Evolutionary conservation across 1,284 basidiomycete species (phyloP).

Genomic region (Malassezia vespertilionis): DNA sequence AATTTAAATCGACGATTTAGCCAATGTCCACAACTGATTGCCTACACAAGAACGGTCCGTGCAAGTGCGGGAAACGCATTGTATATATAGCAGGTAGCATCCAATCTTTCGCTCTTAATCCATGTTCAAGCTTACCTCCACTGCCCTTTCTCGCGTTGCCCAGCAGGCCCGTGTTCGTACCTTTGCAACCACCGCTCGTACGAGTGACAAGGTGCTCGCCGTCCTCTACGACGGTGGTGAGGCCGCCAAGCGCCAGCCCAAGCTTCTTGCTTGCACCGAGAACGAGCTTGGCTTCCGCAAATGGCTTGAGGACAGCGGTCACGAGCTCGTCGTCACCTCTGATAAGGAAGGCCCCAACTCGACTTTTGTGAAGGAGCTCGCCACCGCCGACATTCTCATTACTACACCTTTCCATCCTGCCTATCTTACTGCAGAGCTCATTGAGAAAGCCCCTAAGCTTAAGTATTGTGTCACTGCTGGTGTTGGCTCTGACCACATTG

Average conservation of each 20-base stretch:
- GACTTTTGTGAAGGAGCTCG: conserved; percentile 75
- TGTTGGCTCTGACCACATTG: conserved; percentile 77
- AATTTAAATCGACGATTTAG: too few relatives aligned
- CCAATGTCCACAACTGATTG: too few relatives aligned
- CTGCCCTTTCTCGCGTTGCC: too few relatives aligned
- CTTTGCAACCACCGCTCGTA: background rate
- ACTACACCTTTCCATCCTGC: conserved; percentile 76
- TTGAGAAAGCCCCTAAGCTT: conserved; percentile 73
- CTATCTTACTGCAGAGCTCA: conserved; percentile 70
- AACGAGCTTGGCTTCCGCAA: conserved; percentile 54
- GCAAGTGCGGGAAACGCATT: too few relatives aligned
- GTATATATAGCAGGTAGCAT: too few relatives aligned
- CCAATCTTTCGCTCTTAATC: too few relatives aligned
- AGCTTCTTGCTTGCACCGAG: conserved; percentile 78
- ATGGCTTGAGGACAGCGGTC: conserved; percentile 57
- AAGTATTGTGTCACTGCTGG: conserved; percentile 87
- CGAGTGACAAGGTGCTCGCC: conserved; percentile 59
- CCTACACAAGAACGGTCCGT: too few relatives aligned
- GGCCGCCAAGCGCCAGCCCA: conserved; percentile 68
- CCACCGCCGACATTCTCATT: conserved; percentile 56
- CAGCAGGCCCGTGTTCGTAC: too few relatives aligned
- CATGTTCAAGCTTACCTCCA: too few relatives aligned
- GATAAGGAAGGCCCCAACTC: conserved; percentile 78
- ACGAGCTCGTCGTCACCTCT: conserved; percentile 56
- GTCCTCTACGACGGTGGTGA: conserved; percentile 60